Conservation (phyloP, 2,329 filamentous ascomycete genomes). For the Chaetomiaceae sp. region DNA sequence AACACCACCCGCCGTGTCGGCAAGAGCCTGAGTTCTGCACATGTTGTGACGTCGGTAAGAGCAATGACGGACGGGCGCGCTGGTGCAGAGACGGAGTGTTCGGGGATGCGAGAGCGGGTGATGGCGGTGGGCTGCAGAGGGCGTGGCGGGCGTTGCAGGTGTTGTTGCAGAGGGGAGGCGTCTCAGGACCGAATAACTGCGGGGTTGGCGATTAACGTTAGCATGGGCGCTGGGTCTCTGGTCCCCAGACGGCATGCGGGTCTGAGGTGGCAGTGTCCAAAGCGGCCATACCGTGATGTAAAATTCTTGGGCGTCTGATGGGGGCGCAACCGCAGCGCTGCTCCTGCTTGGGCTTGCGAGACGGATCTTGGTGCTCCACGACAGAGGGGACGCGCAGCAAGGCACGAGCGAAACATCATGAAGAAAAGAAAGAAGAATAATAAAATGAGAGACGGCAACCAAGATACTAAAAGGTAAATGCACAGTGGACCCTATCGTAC, state of each 20-base stretch:
- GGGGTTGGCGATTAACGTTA: constrained; percentile 17
- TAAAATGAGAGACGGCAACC: constrained; percentile 11
- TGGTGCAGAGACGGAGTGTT: constrained; percentile 16
- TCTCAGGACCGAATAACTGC: constrained; percentile 18
- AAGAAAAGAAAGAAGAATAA: constrained; percentile 6
- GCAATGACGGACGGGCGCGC: constrained; percentile 51
- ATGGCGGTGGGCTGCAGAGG: constrained; percentile 10
- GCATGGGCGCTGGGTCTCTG: neutral
- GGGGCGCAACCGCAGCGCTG: constrained; percentile 4
- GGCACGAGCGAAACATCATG: constrained; percentile 24
- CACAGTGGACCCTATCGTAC: constrained; percentile 23
- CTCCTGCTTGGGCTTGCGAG: constrained; percentile 11
- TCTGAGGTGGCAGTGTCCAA: neutral
- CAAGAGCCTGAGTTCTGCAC: constrained; percentile 49
- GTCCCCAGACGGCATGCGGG: no score
- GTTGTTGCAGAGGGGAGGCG: constrained; percentile 19
- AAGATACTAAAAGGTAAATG: no score
- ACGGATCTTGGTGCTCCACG: constrained; percentile 20
- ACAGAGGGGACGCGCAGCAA: constrained; percentile 18
- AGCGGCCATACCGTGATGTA: constrained; percentile 20
- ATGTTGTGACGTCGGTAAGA: constrained; percentile 69
- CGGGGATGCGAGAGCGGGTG: constrained; percentile 13
- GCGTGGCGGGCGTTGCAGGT: constrained; percentile 9
- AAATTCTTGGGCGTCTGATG: constrained; percentile 18
- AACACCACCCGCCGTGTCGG: constrained; percentile 34